Conservation (phyloP, 495 filamentous ascomycete species). For the Podospora tetraspora region DNA sequence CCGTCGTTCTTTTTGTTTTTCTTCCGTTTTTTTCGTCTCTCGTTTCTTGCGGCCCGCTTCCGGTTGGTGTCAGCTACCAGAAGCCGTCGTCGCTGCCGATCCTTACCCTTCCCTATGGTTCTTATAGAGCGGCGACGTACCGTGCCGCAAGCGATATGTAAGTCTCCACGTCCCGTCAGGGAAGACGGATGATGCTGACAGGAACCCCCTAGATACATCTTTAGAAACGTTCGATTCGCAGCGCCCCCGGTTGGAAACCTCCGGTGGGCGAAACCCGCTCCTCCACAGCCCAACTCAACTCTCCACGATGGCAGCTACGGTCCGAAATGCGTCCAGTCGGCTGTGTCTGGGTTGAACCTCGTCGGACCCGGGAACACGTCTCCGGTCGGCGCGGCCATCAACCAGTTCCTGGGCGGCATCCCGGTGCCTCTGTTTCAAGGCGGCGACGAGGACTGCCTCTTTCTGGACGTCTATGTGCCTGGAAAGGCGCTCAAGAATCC, state of each 20-base stretch:
- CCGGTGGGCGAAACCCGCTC: constrained; percentile 51
- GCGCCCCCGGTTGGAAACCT: constrained; percentile 49
- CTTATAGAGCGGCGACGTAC: constrained; percentile 26
- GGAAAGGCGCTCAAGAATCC: constrained; percentile 26
- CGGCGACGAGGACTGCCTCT: constrained; percentile 48
- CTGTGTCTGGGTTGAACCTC: constrained; percentile 33
- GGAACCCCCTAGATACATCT: constrained; percentile 36
- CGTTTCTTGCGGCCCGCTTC: constrained; percentile 9
- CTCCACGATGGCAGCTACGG: constrained; percentile 50
- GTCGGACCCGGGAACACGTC: constrained; percentile 31
- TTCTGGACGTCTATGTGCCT: constrained; percentile 43
- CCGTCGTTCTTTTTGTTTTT: background rate
- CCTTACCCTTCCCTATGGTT: constrained; percentile 26
- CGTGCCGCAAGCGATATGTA: constrained; percentile 19
- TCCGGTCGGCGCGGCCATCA: constrained; percentile 33
- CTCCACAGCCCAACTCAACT: constrained; percentile 40
- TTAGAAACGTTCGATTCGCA: constrained; percentile 56
- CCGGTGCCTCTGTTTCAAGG: constrained; percentile 35
- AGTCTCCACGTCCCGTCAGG: background rate
- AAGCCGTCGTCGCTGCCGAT: constrained; percentile 16
- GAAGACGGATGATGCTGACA: background rate
- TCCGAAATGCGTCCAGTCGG: constrained; percentile 42
- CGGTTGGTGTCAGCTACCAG: constrained; percentile 18
- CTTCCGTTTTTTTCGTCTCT: constrained; percentile 1
- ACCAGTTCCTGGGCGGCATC: constrained; percentile 36